Base-by-base conservation (phyloP, 2,329 filamentous ascomycete species). In the Colletotrichum sp. region DNA sequence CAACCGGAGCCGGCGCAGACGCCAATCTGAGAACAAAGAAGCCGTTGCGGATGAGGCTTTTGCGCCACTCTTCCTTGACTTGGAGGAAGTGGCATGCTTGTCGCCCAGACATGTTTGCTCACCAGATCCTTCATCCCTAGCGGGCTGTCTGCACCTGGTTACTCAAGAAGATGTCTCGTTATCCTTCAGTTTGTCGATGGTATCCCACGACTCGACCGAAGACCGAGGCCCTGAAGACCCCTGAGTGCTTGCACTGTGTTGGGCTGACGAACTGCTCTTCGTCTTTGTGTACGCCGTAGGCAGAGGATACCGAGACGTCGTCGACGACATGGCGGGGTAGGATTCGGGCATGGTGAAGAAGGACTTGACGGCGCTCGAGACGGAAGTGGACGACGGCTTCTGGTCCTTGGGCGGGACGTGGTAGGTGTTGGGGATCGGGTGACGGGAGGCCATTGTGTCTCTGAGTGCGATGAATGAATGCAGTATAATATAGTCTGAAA, bases 381-480 rank as follows among this genome's bases (percentile, higher is more conserved):
- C n/a, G 9, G 57, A 64, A 9, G 39, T 12, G 7, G 62, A 64
- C 18, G 62, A 64, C 8, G 62, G 3, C 65, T 59, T 22, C 44
- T 68, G 39, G n/a, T 39, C 66, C 22, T 55, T 39, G 30, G 57
- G 9, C 8, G 64, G 15, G 5, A 18, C 26, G 39, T 15, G 18
- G 57, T 74, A 74, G 39, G n/a, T 24, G 24, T 70, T 64, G 28
- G 66, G 71, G 55, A 74, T 26, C 7, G 71, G 71, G 66, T 70
- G 68, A 9, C 66, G 71, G 18, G 71, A 74, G 22, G 71, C 66
- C 66, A 70, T 74, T 57, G 57, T 13, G 15, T 36, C 24, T n/a
- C 16, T 13, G 44, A 52, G n/a, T 39, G 62, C 34, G n/a, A 30
- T n/a, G 30, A 5, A 28, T 18, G 59, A 4, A n/a, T 22, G 34